Conservation (phyloP, 352 stramenopile species). For the Pythium periplocum region DNA sequence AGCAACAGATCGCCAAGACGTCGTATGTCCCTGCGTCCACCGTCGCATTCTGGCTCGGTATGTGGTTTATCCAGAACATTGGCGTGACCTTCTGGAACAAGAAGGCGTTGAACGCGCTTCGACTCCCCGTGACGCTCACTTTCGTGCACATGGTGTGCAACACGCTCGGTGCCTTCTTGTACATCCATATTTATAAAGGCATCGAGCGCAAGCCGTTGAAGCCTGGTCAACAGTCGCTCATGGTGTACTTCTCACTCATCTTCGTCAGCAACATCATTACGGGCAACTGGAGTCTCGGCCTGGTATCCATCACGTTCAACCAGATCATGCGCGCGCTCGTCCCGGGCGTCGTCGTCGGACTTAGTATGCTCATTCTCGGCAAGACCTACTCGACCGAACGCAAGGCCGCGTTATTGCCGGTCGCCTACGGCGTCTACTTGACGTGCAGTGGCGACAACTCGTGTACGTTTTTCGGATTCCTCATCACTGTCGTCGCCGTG, state of each 20-base stretch:
- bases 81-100: constrained; percentile 95
- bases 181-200: constrained; percentile 62
- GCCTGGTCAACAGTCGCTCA: constrained; percentile 56
- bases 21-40: constrained; percentile 61
- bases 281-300: constrained; percentile 88
- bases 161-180: constrained; percentile 78
- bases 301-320: constrained; percentile 95
- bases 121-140: constrained; percentile 76
- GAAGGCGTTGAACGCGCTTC: constrained; percentile 73
- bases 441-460: constrained; percentile 87
- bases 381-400: constrained; percentile 73
- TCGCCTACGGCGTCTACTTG: constrained; percentile 81
- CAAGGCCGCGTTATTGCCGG: constrained; percentile 65
- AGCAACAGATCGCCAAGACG: constrained; percentile 32
- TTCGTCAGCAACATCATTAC: constrained; percentile 96
- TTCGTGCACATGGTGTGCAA: constrained; percentile 95
- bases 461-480: constrained; percentile 80
- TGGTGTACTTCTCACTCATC: constrained; percentile 89
- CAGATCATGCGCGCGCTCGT: constrained; percentile 90
- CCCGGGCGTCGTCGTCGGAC: constrained; percentile 66
- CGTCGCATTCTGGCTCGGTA: constrained; percentile 75
- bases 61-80: constrained; percentile 92
- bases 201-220: constrained; percentile 67
- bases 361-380: constrained; percentile 76
- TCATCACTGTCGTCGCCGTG: constrained; percentile 87